These are phyloP conservation scores for Neurospora sp. DNA, from an alignment of 495 filamentous ascomycete species.

Conservation along the genomic window DNA sequence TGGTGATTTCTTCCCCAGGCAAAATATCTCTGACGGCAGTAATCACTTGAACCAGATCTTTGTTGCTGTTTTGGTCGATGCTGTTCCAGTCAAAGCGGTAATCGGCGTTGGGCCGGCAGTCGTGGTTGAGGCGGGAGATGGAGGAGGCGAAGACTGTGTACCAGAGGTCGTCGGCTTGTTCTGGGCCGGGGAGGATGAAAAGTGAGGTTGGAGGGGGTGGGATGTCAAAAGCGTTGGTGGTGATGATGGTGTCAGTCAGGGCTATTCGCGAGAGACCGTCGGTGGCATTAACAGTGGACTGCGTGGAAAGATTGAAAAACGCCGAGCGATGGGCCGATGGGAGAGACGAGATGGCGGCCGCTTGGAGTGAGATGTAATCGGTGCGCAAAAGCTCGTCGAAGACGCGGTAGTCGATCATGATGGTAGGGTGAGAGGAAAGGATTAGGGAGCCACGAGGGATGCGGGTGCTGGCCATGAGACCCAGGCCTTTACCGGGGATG, in stretches of 20 bases:
- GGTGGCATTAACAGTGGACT: background rate
- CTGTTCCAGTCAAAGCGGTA: constrained; percentile 27
- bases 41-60: constrained; percentile 25
- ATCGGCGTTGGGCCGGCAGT: constrained; percentile 34
- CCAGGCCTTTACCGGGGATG: constrained; percentile 27
- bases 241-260: constrained; percentile 14
- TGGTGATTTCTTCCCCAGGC: constrained; percentile 28
- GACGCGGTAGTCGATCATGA: constrained; percentile 26
- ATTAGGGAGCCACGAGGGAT: constrained; percentile 23
- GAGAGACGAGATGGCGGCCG: constrained; percentile 16
- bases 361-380: constrained; percentile 16
- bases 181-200: constrained; percentile 2
- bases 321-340: constrained; percentile 12
- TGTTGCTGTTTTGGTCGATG: constrained; percentile 8
- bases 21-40: constrained; percentile 25
- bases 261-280: constrained; percentile 3
- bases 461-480: constrained; percentile 17
- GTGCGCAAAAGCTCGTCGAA: constrained; percentile 18
- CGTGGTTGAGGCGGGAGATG: constrained; percentile 35
- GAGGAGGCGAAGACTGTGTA: constrained; percentile 20
- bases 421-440: constrained; percentile 24
- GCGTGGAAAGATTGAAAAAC: constrained; percentile 22
- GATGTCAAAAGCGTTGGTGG: constrained; percentile 29
- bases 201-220: too few relatives aligned
- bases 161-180: constrained; percentile 6